A percentile compares a stretch with the other conserved stretches of the same genome.
Evolutionary conservation across 169 alveolate species (phyloP).

Genomic region (Plasmodium cynomolgi): DNA sequence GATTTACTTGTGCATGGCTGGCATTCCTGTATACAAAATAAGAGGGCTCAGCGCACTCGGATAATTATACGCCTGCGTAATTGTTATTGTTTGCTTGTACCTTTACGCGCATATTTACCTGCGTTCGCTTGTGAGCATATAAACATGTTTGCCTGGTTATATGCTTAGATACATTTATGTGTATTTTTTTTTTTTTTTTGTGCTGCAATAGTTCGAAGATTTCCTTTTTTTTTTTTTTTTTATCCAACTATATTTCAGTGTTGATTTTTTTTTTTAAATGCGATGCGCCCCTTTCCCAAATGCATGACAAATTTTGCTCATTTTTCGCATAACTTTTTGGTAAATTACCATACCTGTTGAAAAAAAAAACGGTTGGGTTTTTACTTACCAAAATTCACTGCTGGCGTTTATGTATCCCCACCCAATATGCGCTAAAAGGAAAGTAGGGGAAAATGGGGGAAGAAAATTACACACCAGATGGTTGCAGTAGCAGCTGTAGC

Average conservation of each 20-base stretch:
- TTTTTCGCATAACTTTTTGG: neutral
- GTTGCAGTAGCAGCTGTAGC: neutral
- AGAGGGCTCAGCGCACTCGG: neutral
- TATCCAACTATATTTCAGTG: neutral
- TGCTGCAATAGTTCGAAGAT: no score
- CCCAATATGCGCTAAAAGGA: neutral
- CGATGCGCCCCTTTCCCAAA: neutral
- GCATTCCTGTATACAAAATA: neutral
- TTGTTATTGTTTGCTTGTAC: neutral
- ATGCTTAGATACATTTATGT: neutral
- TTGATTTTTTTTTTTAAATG: constrained; percentile 2
- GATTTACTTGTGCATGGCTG: neutral
- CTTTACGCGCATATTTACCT: neutral
- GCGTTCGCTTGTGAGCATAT: neutral
- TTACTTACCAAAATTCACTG: neutral
- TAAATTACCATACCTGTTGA: neutral
- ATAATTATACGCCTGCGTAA: neutral
- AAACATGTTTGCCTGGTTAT: neutral
- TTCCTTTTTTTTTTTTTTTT: neutral
- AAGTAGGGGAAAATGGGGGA: constrained; percentile 24
- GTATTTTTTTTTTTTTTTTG: neutral
- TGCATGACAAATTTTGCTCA: neutral
- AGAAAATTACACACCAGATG: constrained; percentile 24
- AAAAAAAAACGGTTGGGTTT: neutral
- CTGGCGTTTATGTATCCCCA: neutral